Conservation (phyloP, 768 basidiomycete genomes). For the Suillus spraguei region DNA sequence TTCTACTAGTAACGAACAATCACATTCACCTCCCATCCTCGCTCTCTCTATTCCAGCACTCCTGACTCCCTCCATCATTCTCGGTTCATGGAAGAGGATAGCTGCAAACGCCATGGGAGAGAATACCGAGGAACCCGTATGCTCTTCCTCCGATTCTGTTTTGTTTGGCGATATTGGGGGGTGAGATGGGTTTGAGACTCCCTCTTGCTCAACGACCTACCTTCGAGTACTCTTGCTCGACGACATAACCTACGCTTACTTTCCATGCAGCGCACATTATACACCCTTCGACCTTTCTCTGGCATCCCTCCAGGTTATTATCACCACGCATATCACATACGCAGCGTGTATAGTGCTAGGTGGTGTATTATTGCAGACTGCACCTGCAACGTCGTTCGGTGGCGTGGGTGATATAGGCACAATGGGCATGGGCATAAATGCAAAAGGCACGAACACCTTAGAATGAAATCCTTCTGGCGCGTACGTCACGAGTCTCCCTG, state of each 20-base stretch:
- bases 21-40: not conserved
- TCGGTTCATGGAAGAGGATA: not conserved
- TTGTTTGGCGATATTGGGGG: constrained; percentile 53
- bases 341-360: constrained; percentile 83
- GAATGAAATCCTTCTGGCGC: constrained; percentile 84
- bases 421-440: not conserved
- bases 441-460: constrained; percentile 18
- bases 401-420: not conserved
- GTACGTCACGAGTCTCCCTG: constrained; percentile 81
- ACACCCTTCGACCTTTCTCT: constrained; percentile 79
- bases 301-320: constrained; percentile 71
- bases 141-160: constrained; percentile 63
- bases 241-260: not conserved
- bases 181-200: constrained; percentile 47
- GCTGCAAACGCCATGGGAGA: constrained; percentile 6
- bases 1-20: not conserved
- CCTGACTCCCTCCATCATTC: not conserved
- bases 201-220: not conserved
- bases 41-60: not conserved
- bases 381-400: constrained; percentile 47
- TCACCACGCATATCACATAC: constrained; percentile 85
- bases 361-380: constrained; percentile 85
- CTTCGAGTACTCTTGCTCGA: not conserved
- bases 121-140: constrained; percentile 74
- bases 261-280: constrained; percentile 49